A percentile compares a stretch with the other conserved stretches of the same genome.
These are phyloP conservation scores for Diaporthe ilicicola DNA, from an alignment of 2,329 filamentous ascomycete genomes.

Conservation along the genomic window DNA sequence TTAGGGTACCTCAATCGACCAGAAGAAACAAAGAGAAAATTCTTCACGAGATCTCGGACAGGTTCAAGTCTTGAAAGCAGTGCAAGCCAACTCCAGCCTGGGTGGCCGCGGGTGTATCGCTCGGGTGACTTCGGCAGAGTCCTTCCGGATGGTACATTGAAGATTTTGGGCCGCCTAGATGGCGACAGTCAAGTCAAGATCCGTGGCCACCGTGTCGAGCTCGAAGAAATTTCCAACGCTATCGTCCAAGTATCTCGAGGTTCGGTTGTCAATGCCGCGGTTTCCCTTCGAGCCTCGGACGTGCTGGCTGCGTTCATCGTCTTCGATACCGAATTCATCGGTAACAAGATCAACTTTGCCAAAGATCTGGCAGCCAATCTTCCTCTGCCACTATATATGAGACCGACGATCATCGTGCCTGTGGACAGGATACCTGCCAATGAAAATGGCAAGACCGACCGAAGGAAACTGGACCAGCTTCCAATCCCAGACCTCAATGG, in stretches of 20 bases:
- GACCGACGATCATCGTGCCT: constrained; percentile 40
- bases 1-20: constrained; percentile 44
- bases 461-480: constrained; percentile 38
- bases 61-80: neutral
- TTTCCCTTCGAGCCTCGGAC: neutral
- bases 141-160: constrained; percentile 43
- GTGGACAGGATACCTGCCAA: constrained; percentile 42
- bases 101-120: constrained; percentile 44
- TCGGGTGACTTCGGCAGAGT: constrained; percentile 52
- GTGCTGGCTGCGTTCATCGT: constrained; percentile 5
- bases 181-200: constrained; percentile 57
- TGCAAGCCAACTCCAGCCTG: constrained; percentile 33
- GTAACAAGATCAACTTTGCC: constrained; percentile 15
- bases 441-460: constrained; percentile 43
- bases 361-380: constrained; percentile 32
- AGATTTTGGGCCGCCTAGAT: constrained; percentile 46
- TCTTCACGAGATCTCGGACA: too few relatives aligned
- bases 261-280: neutral
- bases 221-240: constrained; percentile 43
- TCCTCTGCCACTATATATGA: constrained; percentile 46
- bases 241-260: neutral
- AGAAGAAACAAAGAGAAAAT: neutral
- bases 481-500: constrained; percentile 10
- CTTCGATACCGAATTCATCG: neutral
- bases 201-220: constrained; percentile 40